Percentiles rank a stretch among this genome's conserved stretches.
Conservation (phyloP, 208 protist species). For the Trichomonas tenax region DNA sequence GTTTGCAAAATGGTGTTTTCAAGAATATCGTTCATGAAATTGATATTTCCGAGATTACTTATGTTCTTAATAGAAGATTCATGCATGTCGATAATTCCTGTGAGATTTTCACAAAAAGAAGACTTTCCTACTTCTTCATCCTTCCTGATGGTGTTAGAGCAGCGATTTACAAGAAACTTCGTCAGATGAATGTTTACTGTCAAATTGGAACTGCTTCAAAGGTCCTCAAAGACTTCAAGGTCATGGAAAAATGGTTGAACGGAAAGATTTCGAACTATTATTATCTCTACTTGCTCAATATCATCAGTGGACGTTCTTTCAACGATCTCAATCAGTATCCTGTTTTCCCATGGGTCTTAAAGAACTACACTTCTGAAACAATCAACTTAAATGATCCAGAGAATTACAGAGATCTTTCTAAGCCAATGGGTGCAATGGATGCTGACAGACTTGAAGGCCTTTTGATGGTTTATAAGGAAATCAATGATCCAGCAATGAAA, state of each 20-base stretch:
- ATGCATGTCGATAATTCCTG: neutral
- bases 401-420: neutral
- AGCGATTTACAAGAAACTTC: neutral
- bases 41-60: neutral
- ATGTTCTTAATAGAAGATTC: neutral
- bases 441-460: neutral
- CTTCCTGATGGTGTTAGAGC: neutral
- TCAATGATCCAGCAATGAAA: neutral
- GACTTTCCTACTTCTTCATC: neutral
- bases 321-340: neutral
- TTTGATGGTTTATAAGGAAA: neutral
- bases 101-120: neutral
- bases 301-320: neutral
- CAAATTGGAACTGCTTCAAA: neutral
- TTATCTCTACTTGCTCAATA: neutral
- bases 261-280: neutral
- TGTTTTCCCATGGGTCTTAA: neutral
- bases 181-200: neutral
- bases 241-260: neutral
- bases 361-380: neutral
- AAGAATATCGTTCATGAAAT: neutral
- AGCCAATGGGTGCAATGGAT: neutral
- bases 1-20: neutral
- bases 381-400: neutral
- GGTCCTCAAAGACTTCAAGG: neutral